Conservation (phyloP, 306 rosid species). For the Acmispon strigosus region DNA sequence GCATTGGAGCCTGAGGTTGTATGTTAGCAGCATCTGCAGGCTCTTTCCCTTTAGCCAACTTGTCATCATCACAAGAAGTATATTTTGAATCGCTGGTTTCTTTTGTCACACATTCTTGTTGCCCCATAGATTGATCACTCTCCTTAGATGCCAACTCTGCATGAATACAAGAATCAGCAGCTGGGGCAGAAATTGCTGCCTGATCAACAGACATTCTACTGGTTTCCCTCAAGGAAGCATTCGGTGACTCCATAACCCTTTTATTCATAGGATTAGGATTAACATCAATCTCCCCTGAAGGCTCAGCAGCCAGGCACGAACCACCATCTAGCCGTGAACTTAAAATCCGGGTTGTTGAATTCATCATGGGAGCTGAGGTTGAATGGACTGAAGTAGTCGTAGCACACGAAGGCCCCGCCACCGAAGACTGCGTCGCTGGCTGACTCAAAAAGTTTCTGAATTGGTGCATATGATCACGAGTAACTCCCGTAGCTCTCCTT, state of each 20-base stretch:
- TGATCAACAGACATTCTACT: constrained; percentile 33
- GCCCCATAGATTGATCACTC: constrained; percentile 34
- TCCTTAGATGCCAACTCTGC: constrained; percentile 35
- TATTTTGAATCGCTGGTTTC: constrained; percentile 33
- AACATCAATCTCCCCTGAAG: constrained; percentile 21
- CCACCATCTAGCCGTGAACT: constrained; percentile 32
- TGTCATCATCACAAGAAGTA: constrained; percentile 30
- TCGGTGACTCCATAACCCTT: constrained; percentile 29
- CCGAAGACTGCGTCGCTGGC: constrained; percentile 72
- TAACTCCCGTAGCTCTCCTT: constrained; percentile 39
- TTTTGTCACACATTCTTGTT: constrained; percentile 27
- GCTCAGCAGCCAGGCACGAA: constrained; percentile 32
- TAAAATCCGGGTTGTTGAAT: no score
- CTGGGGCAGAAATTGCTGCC: constrained; percentile 27
- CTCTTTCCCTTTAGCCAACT: constrained; percentile 31
- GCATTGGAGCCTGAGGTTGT: constrained; percentile 35
- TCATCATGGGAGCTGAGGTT: constrained; percentile 70
- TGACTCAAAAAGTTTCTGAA: constrained; percentile 65
- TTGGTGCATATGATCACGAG: constrained; percentile 67
- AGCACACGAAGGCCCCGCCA: constrained; percentile 66
- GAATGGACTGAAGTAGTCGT: constrained; percentile 83
- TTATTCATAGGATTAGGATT: constrained; percentile 30
- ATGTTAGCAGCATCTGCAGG: constrained; percentile 31
- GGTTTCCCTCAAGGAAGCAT: constrained; percentile 28
- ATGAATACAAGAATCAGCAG: constrained; percentile 27